Conservation (phyloP, 441 rosid species). For the Bocquillonia castaneifolia region DNA sequence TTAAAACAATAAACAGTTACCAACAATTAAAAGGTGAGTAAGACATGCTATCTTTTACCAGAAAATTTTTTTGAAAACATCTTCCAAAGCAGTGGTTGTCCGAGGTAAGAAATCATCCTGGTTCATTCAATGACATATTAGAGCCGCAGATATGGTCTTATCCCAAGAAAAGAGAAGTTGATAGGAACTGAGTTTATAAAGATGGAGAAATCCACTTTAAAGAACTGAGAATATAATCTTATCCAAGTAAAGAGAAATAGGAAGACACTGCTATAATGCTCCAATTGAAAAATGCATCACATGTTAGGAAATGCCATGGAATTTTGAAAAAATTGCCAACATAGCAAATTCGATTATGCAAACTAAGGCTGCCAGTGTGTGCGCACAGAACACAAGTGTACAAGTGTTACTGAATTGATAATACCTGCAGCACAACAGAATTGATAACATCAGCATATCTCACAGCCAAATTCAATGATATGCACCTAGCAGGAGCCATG, state of each 20-base stretch:
- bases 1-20: background rate
- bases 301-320: no score
- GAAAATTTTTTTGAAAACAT: constrained; percentile 92
- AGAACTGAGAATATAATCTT: no score
- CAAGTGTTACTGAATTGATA: constrained; percentile 75
- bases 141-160: background rate
- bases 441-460: constrained; percentile 88
- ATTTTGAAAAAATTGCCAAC: no score
- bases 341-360: no score
- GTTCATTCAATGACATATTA: constrained; percentile 28
- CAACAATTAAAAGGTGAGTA: constrained; percentile 11
- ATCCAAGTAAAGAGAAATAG: no score
- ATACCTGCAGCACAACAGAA: constrained; percentile 87
- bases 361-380: no score
- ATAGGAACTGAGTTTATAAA: background rate
- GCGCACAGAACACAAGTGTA: no score
- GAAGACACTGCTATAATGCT: no score
- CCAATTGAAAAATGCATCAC: no score
- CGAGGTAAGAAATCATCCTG: constrained; percentile 96
- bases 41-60: constrained; percentile 42
- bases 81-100: constrained; percentile 88
- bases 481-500: constrained; percentile 94
- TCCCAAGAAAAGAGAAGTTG: background rate
- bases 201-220: no score
- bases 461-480: constrained; percentile 85